Evolutionary conservation across 805 yeast species (phyloP).

Genomic region (Candida nitratophila): DNA sequence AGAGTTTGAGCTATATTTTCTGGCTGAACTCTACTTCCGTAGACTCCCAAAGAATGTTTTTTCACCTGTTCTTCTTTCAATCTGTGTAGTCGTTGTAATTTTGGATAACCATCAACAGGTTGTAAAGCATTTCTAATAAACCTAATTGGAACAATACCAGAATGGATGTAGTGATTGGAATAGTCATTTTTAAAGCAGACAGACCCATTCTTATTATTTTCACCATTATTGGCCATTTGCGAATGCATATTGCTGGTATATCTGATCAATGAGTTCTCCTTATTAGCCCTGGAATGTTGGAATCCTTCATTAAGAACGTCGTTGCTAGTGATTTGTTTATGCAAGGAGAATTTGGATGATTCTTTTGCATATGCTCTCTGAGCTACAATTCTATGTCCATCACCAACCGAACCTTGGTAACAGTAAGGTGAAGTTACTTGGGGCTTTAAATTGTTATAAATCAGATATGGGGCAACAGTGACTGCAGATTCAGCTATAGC

Average conservation of each 20-base stretch:
- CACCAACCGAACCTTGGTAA: conserved; percentile 9
- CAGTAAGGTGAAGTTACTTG: no score
- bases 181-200: conserved; percentile 57
- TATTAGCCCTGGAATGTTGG: not conserved
- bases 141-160: conserved; percentile 53
- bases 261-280: not conserved
- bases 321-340: not conserved
- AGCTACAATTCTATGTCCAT: conserved; percentile 18
- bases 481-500: no score
- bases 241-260: not conserved
- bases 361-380: conserved; percentile 14
- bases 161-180: conserved; percentile 58
- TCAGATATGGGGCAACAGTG: no score
- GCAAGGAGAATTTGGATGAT: not conserved
- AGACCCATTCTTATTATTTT: conserved; percentile 4
- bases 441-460: no score
- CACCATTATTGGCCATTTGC: not conserved
- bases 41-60: conserved; percentile 51
- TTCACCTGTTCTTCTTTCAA: conserved; percentile 55
- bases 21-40: conserved; percentile 51
- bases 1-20: conserved; percentile 51
- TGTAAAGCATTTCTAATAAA: conserved; percentile 59
- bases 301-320: not conserved
- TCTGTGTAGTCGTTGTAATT: conserved; percentile 58
- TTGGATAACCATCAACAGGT: conserved; percentile 82